Evolutionary conservation across 1,284 basidiomycete species (phyloP), one percentile per base, ranked within the genome.

Genomic region (Papiliotrema fonsecae): DNA sequence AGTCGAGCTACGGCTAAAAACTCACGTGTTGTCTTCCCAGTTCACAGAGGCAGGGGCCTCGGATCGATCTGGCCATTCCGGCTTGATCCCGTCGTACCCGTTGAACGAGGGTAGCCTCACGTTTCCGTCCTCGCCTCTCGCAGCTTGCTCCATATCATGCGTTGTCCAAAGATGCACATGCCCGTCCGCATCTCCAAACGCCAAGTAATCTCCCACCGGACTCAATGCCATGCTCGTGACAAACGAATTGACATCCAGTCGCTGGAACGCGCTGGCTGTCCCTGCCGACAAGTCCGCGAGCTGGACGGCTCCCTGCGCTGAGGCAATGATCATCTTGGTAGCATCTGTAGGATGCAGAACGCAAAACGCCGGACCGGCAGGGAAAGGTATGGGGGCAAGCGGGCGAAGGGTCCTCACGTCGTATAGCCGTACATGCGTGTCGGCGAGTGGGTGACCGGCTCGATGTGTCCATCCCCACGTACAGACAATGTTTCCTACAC

Each of bases 401-500:
- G 79, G 2, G 30, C 85, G 82, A 76, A 97, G 81, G 35, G 80
- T 86, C 26, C 94, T 84, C 24, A 91, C 68, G 69, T 98, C 94
- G 66, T 88, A 96, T 10, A 97, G 80, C 72, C 96, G 94, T 58
- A 98, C 87, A 24, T 96, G 77, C 2, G 91, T 88, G 69, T 97
- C 94, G 0, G 89, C 86, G 44, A 88, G 81, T 1, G 93, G 90
- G 39, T 87, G 85, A 19, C 87, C 86, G 70, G 89, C 88, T 66
- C 88, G 91, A 62, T 88, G 79, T 6, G 86, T 85, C 75, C 85
- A 86, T 3, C 92, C 92, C 61, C 91, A 87, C 2, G 88, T 89
- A 62, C 86, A 87, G 24, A 87, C 79, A 54, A 84, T 81, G 69
- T 89, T 85, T 3, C 86, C 87, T 34, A 81, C 80, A 0, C 79